phyloP scores from a whole-genome alignment of 179 eudicot species.

The Patellifolia procumbens region DNA sequence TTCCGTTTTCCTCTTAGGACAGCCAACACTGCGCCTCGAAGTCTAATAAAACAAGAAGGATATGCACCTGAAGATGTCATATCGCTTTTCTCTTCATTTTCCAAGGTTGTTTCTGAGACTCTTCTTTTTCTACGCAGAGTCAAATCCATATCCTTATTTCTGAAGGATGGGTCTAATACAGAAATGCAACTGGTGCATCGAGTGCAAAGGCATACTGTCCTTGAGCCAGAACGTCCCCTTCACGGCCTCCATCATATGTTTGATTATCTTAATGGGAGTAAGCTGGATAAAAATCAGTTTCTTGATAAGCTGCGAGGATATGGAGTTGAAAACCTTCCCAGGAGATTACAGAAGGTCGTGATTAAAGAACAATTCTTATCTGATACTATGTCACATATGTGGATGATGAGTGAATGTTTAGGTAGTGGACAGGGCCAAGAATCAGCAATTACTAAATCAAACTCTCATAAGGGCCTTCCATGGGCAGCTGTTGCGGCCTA shows the following conservation, averaged over 20 bases:
- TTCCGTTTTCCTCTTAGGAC: constrained; percentile 96
- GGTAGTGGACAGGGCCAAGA: constrained; percentile 51
- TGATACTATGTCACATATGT: constrained; percentile 54
- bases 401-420: constrained; percentile 94
- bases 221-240: constrained; percentile 61
- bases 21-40: constrained; percentile 77
- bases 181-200: constrained; percentile 89
- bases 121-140: constrained; percentile 88
- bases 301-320: constrained; percentile 67
- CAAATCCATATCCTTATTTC: constrained; percentile 78
- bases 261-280: constrained; percentile 53
- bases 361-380: constrained; percentile 62
- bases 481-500: constrained; percentile 96
- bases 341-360: constrained; percentile 82
- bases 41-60: constrained; percentile 91
- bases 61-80: constrained; percentile 88
- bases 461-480: constrained; percentile 61
- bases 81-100: constrained; percentile 88
- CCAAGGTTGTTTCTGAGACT: constrained; percentile 88
- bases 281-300: constrained; percentile 62
- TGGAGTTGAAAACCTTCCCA: constrained; percentile 60
- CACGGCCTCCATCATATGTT: constrained; percentile 58
- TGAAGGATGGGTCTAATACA: constrained; percentile 72
- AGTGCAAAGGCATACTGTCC: constrained; percentile 55
- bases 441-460: constrained; percentile 42